These are phyloP conservation scores for Odonthalia washingtoniensis DNA, from an alignment of 31 red algal species.

Conservation along the genomic window DNA sequence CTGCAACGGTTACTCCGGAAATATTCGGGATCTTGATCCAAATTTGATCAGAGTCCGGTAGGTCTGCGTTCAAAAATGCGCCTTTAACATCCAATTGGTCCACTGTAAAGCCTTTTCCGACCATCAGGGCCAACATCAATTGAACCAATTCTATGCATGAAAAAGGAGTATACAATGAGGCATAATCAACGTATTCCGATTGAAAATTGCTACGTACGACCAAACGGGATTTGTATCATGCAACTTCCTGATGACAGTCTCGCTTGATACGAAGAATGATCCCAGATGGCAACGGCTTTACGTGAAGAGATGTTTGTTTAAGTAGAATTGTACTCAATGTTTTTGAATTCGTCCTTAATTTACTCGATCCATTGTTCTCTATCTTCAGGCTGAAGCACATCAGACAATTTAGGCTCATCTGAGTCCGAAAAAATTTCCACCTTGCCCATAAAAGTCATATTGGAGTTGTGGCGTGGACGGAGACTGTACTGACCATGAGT, in stretches of 20 bases:
- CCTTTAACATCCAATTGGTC: conserved; percentile 45
- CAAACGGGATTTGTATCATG: conserved; percentile 42
- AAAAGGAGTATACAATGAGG: conserved; percentile 15
- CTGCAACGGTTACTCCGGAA: background rate
- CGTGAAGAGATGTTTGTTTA: background rate
- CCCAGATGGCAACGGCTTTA: background rate
- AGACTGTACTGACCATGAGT: background rate
- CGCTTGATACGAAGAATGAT: conserved; percentile 42
- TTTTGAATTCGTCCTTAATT: conserved; percentile 47
- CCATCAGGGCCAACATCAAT: conserved; percentile 1
- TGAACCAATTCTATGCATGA: conserved; percentile 3
- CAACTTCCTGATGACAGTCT: background rate
- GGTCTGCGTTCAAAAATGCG: conserved; percentile 30
- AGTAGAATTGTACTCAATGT: background rate
- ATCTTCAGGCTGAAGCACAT: conserved; percentile 20
- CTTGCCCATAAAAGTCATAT: background rate
- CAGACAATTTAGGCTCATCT: conserved; percentile 34
- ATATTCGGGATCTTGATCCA: conserved; percentile 17
- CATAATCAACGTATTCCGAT: background rate
- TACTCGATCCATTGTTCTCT: conserved; percentile 15
- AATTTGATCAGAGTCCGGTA: conserved; percentile 10
- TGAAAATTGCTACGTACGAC: conserved; percentile 54
- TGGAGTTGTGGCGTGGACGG: background rate
- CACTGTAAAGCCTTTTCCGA: background rate
- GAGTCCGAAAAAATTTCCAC: background rate